Conservation (phyloP, 2,329 filamentous ascomycete genomes). For the Plectosphaerella sp. region DNA sequence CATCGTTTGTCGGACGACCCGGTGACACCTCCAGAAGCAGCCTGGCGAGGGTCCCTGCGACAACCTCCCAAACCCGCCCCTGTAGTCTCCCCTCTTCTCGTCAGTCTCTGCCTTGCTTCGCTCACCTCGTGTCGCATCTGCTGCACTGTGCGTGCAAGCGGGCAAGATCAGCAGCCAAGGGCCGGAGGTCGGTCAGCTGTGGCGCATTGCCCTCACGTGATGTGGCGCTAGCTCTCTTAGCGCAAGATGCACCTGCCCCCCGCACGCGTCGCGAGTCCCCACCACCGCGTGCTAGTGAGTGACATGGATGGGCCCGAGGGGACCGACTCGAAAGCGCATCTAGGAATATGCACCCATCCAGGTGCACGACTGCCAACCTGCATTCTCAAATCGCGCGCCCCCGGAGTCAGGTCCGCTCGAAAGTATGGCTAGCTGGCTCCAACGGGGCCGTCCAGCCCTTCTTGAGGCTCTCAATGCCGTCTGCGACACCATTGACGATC, state of each 20-base stretch:
- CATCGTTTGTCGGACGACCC: neutral
- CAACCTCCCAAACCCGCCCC: too few species aligned
- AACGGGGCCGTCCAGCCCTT: constrained; percentile 31
- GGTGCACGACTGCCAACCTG: neutral
- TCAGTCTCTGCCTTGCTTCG: too few species aligned
- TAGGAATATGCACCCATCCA: neutral
- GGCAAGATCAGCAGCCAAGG: neutral
- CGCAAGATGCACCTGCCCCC: too few species aligned
- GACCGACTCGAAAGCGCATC: too few species aligned
- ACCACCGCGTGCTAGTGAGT: too few species aligned
- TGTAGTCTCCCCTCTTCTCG: too few species aligned
- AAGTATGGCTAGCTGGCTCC: constrained; percentile 34
- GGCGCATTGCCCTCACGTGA: neutral
- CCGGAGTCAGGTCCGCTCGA: neutral
- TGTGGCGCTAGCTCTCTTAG: neutral
- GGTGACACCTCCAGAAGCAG: too few species aligned
- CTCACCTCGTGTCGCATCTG: too few species aligned
- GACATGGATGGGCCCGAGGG: too few species aligned
- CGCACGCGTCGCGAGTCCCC: too few species aligned
- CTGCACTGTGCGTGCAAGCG: neutral
- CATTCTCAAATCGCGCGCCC: neutral
- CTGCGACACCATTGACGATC: constrained; percentile 34
- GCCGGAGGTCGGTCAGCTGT: neutral
- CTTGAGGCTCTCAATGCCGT: constrained; percentile 32
- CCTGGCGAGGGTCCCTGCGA: too few species aligned